phyloP scores from a whole-genome alignment of 139 green algal species.

The Monoraphidium neglectum region DNA sequence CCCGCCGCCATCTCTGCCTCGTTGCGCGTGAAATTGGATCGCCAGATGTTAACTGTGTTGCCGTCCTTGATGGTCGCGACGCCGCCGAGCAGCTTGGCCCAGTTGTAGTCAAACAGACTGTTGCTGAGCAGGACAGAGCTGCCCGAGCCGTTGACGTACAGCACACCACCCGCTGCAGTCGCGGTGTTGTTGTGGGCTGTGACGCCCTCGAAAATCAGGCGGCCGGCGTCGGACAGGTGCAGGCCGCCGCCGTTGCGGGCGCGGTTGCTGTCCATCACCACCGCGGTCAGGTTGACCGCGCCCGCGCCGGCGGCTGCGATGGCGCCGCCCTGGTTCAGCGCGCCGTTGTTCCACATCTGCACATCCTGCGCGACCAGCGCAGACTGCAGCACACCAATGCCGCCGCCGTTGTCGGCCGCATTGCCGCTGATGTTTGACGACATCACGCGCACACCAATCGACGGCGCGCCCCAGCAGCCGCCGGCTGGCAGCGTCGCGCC shows the following conservation, averaged over 20 bases:
- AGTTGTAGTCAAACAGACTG: constrained; percentile 19
- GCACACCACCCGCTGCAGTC: constrained; percentile 8
- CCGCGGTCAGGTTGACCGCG: constrained; percentile 2
- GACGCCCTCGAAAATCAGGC: background rate
- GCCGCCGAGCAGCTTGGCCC: constrained; percentile 15
- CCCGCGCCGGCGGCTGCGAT: background rate
- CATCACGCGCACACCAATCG: no score
- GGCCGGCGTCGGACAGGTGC: background rate
- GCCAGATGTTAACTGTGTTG: background rate
- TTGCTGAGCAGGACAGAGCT: background rate
- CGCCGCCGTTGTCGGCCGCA: background rate
- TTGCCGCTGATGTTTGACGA: no score
- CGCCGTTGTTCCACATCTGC: background rate
- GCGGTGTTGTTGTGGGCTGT: constrained; percentile 10
- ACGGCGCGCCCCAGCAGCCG: no score
- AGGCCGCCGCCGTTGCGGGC: constrained; percentile 19
- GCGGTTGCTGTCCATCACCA: constrained; percentile 10
- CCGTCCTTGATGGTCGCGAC: constrained; percentile 10
- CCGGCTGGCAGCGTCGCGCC: background rate
- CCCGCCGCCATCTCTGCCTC: constrained; percentile 27
- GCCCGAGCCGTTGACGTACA: constrained; percentile 8
- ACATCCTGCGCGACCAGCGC: constrained; percentile 2
- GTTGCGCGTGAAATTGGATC: constrained; percentile 15
- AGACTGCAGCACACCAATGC: background rate
- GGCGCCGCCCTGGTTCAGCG: background rate